A percentile compares a stretch with the other conserved stretches of the same genome.
Evolutionary conservation across 2,329 filamentous ascomycete species (phyloP).

Genomic region (Colletotrichum sp.): DNA sequence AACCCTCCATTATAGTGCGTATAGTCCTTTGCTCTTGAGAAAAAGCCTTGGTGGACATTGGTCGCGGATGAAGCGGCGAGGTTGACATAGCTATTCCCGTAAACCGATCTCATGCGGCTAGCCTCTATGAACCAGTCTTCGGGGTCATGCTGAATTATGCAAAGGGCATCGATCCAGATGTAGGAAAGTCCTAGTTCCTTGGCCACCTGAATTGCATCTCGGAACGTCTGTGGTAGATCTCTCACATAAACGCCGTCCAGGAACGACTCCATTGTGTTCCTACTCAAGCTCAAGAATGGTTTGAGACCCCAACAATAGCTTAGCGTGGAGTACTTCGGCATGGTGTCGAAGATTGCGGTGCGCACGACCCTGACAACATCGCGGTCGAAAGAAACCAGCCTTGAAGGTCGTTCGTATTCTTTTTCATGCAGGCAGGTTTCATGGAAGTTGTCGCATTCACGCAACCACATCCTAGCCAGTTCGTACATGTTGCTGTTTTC

Average conservation of each 20-base stretch:
- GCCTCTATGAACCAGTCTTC: neutral
- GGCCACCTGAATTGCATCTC: neutral
- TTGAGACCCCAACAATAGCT: neutral
- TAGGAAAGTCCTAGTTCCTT: neutral
- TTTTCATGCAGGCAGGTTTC: too few species aligned
- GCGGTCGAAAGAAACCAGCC: neutral
- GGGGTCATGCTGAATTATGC: neutral
- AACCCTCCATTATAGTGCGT: accelerated
- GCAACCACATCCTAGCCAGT: too few species aligned
- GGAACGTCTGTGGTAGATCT: neutral
- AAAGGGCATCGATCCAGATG: neutral
- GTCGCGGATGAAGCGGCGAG: neutral
- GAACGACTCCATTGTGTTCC: accelerated
- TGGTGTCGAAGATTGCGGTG: accelerated
- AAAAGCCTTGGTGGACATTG: accelerated
- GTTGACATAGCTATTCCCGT: neutral
- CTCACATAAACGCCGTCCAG: accelerated
- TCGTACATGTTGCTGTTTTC: too few species aligned
- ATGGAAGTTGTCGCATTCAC: too few species aligned
- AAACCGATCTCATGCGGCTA: neutral
- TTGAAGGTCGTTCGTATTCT: neutral
- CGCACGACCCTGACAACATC: accelerated
- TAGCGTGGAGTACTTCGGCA: neutral
- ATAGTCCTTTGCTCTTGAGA: neutral
- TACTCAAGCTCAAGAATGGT: neutral